Evolutionary conservation across 441 rosid genomes (phyloP).

Genomic region (Erysimum pusillum): DNA sequence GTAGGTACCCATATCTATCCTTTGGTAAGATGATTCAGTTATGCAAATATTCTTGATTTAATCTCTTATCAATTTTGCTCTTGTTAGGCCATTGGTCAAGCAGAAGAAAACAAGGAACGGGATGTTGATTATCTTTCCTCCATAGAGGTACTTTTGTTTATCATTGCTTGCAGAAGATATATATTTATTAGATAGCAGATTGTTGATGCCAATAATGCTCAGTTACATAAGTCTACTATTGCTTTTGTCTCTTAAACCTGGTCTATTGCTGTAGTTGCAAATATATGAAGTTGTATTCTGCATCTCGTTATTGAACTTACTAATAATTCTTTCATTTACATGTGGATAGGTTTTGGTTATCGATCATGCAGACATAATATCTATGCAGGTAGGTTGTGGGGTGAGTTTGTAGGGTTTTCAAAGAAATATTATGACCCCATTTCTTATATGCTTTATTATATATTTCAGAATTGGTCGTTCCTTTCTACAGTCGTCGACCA

Average conservation of each 20-base stretch:
- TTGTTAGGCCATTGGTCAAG: constrained; percentile 78
- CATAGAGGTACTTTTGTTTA: constrained; percentile 72
- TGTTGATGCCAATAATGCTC: constrained; percentile 14
- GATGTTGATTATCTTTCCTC: constrained; percentile 94
- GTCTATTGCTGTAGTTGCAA: constrained; percentile 21
- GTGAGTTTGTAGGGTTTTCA: constrained; percentile 39
- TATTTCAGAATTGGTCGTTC: constrained; percentile 85
- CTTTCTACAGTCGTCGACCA: constrained; percentile 67
- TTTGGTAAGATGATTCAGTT: constrained; percentile 24
- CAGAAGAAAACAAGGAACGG: constrained; percentile 68
- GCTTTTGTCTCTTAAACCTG: constrained; percentile 24
- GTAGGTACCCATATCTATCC: constrained; percentile 55
- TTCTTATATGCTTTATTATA: constrained; percentile 39
- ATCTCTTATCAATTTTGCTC: constrained; percentile 11
- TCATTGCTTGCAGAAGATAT: constrained; percentile 30
- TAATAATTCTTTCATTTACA: constrained; percentile 25
- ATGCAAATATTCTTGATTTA: constrained; percentile 14
- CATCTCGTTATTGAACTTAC: constrained; percentile 24
- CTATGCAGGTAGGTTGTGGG: constrained; percentile 80
- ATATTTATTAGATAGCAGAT: constrained; percentile 19
- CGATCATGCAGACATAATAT: constrained; percentile 94
- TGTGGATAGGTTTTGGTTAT: constrained; percentile 80
- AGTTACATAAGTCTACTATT: constrained; percentile 7
- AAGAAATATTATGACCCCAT: constrained; percentile 4
- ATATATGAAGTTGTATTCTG: constrained; percentile 13